These are phyloP conservation scores for Macrophomina pseudophaseolina DNA, from an alignment of 2,329 filamentous ascomycete species.

Conservation along the genomic window DNA sequence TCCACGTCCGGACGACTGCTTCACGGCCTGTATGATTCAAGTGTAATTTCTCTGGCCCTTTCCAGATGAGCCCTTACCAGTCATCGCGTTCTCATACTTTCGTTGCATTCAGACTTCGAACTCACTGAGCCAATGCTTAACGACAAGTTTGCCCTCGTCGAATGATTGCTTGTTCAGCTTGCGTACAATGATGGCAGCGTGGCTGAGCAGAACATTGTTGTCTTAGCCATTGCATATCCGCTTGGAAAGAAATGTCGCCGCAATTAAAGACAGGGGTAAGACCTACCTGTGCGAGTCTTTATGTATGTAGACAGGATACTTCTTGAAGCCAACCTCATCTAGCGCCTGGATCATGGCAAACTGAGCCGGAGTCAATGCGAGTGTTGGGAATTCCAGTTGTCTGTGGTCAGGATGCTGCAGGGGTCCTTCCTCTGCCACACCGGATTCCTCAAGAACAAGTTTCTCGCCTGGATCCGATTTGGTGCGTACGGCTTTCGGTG, in stretches of 20 bases:
- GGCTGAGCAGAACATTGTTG: constrained; percentile 59
- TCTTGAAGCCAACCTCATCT: constrained; percentile 65
- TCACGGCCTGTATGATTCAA: too few species aligned
- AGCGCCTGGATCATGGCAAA: constrained; percentile 83
- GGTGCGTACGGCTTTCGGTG: neutral
- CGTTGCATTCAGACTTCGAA: constrained; percentile 63
- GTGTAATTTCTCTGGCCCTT: too few species aligned
- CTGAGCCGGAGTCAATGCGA: constrained; percentile 79
- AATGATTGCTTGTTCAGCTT: constrained; percentile 65
- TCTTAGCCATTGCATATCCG: constrained; percentile 38
- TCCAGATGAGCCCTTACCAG: neutral
- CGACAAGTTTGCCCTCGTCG: constrained; percentile 76
- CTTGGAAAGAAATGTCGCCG: neutral
- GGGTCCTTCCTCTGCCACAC: constrained; percentile 36
- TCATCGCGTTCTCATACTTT: neutral
- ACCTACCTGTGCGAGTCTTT: constrained; percentile 57
- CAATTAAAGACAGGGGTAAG: neutral
- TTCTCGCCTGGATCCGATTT: constrained; percentile 28
- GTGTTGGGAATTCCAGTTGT: constrained; percentile 63
- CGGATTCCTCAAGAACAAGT: constrained; percentile 30
- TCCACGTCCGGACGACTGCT: too few species aligned
- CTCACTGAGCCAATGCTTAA: constrained; percentile 79
- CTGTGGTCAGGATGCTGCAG: neutral
- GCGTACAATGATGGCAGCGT: constrained; percentile 89
- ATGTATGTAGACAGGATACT: constrained; percentile 73